Conservation (phyloP, 208 protist genomes). For the Angomonas deanei region DNA sequence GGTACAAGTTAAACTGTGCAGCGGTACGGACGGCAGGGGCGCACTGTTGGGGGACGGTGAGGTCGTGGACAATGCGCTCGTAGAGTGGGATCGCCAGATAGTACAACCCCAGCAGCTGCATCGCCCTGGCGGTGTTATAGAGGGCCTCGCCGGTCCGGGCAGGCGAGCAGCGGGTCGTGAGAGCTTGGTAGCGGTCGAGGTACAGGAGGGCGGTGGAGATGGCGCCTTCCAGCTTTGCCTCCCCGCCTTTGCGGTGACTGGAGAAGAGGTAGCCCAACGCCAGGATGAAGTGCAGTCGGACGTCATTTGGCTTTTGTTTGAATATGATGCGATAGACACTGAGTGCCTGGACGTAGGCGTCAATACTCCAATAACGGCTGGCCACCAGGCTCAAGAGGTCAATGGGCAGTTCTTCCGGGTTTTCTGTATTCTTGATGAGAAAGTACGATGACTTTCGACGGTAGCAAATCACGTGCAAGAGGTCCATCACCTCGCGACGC, state of each 20-base stretch:
- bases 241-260: conserved; percentile 73
- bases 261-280: conserved; percentile 65
- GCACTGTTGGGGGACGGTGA: conserved; percentile 58
- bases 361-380: conserved; percentile 69
- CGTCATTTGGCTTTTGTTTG: conserved; percentile 46
- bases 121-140: conserved; percentile 78
- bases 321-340: conserved; percentile 71
- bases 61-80: conserved; percentile 59
- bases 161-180: conserved; percentile 36
- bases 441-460: conserved; percentile 43
- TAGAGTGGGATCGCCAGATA: conserved; percentile 76
- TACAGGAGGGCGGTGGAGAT: conserved; percentile 76
- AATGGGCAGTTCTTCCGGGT: conserved; percentile 40
- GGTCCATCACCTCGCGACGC: conserved; percentile 57
- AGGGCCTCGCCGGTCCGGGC: conserved; percentile 54
- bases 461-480: conserved; percentile 75
- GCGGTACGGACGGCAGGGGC: conserved; percentile 58
- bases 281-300: conserved; percentile 72
- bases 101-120: conserved; percentile 68
- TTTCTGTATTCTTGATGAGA: conserved; percentile 41
- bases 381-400: conserved; percentile 63
- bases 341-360: conserved; percentile 66
- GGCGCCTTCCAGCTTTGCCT: conserved; percentile 41
- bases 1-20: conserved; percentile 77
- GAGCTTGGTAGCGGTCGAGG: conserved; percentile 57